Conservation (phyloP, 78 protist species). For the Dictyostelium capitatum region DNA sequence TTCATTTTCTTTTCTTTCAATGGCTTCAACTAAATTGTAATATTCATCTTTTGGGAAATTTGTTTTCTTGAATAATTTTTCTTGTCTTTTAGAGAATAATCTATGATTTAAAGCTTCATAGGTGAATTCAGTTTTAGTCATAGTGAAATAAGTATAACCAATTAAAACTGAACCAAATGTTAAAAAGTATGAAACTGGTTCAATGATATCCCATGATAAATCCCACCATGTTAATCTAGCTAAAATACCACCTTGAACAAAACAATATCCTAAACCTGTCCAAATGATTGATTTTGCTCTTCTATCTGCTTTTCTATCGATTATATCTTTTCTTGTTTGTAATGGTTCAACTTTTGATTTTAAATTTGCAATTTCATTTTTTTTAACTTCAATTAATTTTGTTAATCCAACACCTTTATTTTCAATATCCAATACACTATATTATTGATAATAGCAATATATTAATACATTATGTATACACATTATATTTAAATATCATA, state of each 20-base stretch:
- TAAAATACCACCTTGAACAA: constrained; percentile 52
- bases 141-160: constrained; percentile 66
- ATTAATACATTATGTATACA: too few relatives aligned
- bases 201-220: constrained; percentile 65
- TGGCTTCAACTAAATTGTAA: background rate
- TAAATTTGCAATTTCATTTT: constrained; percentile 14
- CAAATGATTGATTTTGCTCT: constrained; percentile 46
- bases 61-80: constrained; percentile 13
- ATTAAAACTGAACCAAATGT: constrained; percentile 52
- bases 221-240: constrained; percentile 78
- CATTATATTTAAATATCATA: background rate
- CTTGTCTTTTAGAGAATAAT: constrained; percentile 50
- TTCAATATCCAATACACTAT: constrained; percentile 76
- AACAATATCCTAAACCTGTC: constrained; percentile 68
- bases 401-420: constrained; percentile 70
- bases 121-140: constrained; percentile 79
- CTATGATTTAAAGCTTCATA: constrained; percentile 61
- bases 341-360: constrained; percentile 4
- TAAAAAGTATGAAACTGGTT: constrained; percentile 81
- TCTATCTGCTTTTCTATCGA: constrained; percentile 45
- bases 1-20: constrained; percentile 25
- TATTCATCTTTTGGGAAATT: constrained; percentile 60
- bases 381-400: constrained; percentile 43
- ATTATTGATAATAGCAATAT: background rate
- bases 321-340: constrained; percentile 16